These are phyloP conservation scores for Phytophthora nicotianae DNA, from an alignment of 352 stramenopile genomes.

Conservation along the genomic window DNA sequence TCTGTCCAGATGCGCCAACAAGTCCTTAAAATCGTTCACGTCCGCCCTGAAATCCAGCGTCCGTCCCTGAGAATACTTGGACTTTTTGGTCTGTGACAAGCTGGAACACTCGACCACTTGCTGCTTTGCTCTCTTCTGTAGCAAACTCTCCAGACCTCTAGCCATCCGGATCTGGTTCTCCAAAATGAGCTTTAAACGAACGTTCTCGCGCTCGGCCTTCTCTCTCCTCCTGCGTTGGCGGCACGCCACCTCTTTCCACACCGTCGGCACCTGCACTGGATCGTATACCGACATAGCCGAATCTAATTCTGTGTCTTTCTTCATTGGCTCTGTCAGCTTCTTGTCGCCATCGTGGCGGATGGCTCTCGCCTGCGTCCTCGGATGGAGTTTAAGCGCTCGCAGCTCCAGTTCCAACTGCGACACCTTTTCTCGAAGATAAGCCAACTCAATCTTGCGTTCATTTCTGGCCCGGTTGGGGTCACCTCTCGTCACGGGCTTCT, in stretches of 20 bases:
- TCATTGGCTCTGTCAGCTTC: neutral
- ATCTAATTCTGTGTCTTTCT: neutral
- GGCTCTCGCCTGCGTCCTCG: constrained; percentile 33
- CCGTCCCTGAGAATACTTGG: constrained; percentile 43
- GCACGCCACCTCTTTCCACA: constrained; percentile 42
- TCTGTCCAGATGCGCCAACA: constrained; percentile 41
- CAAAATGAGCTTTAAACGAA: constrained; percentile 52
- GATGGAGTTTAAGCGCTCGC: constrained; percentile 40
- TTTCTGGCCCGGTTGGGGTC: constrained; percentile 42
- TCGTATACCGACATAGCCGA: constrained; percentile 29
- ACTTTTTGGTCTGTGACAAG: constrained; percentile 36
- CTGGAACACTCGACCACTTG: constrained; percentile 40
- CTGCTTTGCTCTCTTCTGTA: constrained; percentile 41
- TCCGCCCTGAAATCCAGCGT: constrained; percentile 43
- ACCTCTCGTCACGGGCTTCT: constrained; percentile 45
- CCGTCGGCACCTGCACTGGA: constrained; percentile 25
- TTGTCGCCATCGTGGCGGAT: constrained; percentile 29
- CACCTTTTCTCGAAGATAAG: constrained; percentile 74
- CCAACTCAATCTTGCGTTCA: constrained; percentile 67
- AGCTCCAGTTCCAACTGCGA: constrained; percentile 68
- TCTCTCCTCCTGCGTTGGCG: constrained; percentile 48
- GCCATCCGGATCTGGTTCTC: constrained; percentile 48
- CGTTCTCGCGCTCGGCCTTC: constrained; percentile 55
- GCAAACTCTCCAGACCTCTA: constrained; percentile 36
- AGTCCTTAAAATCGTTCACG: constrained; percentile 37